Evolutionary conservation across 2,329 filamentous ascomycete species (phyloP).

Genomic region (Aspergillus costaricaensis): DNA sequence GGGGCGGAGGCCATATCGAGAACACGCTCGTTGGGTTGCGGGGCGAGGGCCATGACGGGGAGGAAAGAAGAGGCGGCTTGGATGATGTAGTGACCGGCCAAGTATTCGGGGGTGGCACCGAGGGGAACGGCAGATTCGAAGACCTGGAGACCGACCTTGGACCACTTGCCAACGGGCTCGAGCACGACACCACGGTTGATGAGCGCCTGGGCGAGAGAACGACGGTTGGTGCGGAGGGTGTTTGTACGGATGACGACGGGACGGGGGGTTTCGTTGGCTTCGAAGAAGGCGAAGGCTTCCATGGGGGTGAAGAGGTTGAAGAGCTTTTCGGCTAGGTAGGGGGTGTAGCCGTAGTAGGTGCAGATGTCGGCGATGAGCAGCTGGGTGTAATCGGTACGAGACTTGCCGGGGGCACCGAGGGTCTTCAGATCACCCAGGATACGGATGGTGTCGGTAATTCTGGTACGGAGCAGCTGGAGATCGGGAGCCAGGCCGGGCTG

Average conservation of each 20-base stretch:
- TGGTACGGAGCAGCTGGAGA: constrained; percentile 79
- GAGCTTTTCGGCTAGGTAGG: constrained; percentile 93
- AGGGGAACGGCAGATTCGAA: constrained; percentile 88
- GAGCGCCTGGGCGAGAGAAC: constrained; percentile 85
- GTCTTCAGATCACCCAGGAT: constrained; percentile 87
- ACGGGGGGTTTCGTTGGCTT: constrained; percentile 92
- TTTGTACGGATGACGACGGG: constrained; percentile 97
- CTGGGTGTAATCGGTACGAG: constrained; percentile 81
- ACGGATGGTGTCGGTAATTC: constrained; percentile 91
- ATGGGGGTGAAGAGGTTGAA: constrained; percentile 87
- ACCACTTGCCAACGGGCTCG: constrained; percentile 97
- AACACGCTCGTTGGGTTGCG: constrained; percentile 87
- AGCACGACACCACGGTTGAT: constrained; percentile 96
- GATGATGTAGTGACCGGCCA: constrained; percentile 95
- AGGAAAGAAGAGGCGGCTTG: constrained; percentile 96
- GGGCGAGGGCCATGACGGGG: constrained; percentile 94
- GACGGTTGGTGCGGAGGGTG: constrained; percentile 74
- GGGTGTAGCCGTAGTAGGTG: constrained; percentile 94
- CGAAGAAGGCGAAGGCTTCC: constrained; percentile 97
- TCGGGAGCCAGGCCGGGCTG: constrained; percentile 75
- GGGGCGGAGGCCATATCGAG: constrained; percentile 95
- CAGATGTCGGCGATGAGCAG: constrained; percentile 91
- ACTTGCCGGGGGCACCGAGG: constrained; percentile 75
- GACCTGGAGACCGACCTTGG: constrained; percentile 93
- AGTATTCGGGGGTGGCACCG: constrained; percentile 94